Conservation (phyloP, 768 basidiomycete genomes). For the Rhizopogon sp. region DNA sequence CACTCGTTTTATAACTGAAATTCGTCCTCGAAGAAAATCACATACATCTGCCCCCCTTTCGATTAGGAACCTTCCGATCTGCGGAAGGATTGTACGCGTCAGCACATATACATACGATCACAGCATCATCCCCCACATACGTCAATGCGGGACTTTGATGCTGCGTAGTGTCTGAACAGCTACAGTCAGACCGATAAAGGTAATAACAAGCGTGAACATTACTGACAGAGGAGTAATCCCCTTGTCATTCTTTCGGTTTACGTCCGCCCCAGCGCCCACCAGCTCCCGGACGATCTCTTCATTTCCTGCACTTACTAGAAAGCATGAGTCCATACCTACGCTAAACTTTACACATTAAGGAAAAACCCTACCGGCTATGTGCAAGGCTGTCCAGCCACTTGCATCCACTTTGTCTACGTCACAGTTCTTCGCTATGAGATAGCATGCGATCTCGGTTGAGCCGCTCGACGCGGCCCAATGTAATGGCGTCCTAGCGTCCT, state of each 20-base stretch:
- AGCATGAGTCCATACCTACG: not conserved
- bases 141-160: slow-evolving; percentile 85
- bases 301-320: slow-evolving; percentile 74
- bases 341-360: not conserved
- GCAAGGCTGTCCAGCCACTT: slow-evolving; percentile 74
- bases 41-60: slow-evolving; percentile 88
- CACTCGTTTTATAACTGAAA: slow-evolving; percentile 24
- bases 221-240: slow-evolving; percentile 80
- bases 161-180: slow-evolving; percentile 76
- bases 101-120: slow-evolving; percentile 13
- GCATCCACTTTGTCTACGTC: slow-evolving; percentile 64
- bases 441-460: slow-evolving; percentile 58
- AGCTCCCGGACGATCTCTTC: slow-evolving; percentile 72
- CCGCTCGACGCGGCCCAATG: slow-evolving; percentile 84
- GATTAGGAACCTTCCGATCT: slow-evolving; percentile 89
- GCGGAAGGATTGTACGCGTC: slow-evolving; percentile 24
- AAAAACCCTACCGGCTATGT: slow-evolving; percentile 59
- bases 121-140: slow-evolving; percentile 36
- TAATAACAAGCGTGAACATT: not conserved
- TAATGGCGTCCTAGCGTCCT: slow-evolving; percentile 80
- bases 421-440: slow-evolving; percentile 65
- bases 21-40: slow-evolving; percentile 24
- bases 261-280: slow-evolving; percentile 77
- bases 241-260: slow-evolving; percentile 76
- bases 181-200: not conserved